Percentiles rank a stretch among this genome's conserved stretches.
phyloP scores from a whole-genome alignment of 2,329 filamentous ascomycete species.

The Aspergillus ruber region DNA sequence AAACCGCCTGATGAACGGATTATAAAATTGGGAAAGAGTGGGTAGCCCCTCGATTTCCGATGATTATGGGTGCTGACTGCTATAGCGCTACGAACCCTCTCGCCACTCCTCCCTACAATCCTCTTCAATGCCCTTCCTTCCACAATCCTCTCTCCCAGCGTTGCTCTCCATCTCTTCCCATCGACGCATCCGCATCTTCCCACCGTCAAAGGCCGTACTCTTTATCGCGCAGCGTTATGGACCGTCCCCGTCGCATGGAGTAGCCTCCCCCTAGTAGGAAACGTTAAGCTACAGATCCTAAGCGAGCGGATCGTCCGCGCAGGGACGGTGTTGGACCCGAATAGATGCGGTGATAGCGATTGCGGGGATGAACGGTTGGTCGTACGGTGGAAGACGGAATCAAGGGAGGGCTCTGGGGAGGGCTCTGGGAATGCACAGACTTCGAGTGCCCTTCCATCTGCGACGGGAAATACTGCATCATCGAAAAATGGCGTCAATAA shows the following conservation, averaged over 20 bases:
- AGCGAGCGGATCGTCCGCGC: slow-evolving; percentile 80
- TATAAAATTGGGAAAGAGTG: slow-evolving; percentile 58
- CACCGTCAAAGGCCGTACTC: slow-evolving; percentile 80
- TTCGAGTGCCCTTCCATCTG: slow-evolving; percentile 1
- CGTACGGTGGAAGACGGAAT: slow-evolving; percentile 75
- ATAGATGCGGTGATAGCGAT: slow-evolving; percentile 24
- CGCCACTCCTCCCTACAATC: slow-evolving; percentile 56
- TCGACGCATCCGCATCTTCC: slow-evolving; percentile 64
- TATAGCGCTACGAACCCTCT: slow-evolving; percentile 54
- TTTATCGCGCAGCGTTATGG: slow-evolving; percentile 91
- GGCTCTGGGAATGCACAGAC: neutral
- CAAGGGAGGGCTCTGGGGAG: slow-evolving; percentile 24
- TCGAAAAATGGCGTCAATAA: slow-evolving; percentile 31
- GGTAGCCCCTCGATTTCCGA: slow-evolving; percentile 11
- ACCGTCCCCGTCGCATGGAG: slow-evolving; percentile 96
- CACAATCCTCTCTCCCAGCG: slow-evolving; percentile 56
- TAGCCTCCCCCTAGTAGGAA: slow-evolving; percentile 80
- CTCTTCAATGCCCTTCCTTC: slow-evolving; percentile 56
- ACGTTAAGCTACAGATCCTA: slow-evolving; percentile 78
- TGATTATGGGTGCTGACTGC: slow-evolving; percentile 4
- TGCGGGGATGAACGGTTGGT: slow-evolving; percentile 67
- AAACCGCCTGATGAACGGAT: slow-evolving; percentile 54
- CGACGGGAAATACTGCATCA: slow-evolving; percentile 11
- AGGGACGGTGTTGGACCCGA: slow-evolving; percentile 31
- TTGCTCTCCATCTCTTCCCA: slow-evolving; percentile 59